phyloP scores from a whole-genome alignment of 2,329 filamentous ascomycete species.

The Beauveria caledonica region DNA sequence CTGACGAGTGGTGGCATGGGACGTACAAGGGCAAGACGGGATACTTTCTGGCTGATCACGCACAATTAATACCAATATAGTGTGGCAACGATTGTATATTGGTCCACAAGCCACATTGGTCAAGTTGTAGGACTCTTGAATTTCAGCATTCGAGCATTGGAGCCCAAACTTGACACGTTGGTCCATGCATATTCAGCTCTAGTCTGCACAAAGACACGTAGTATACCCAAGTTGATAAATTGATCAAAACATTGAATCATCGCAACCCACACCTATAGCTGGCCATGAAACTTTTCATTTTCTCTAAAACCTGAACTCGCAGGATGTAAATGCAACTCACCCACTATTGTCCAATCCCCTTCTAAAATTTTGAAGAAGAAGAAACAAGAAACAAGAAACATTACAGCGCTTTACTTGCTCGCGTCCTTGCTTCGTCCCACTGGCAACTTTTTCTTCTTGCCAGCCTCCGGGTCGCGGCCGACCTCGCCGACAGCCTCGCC shows the following conservation, averaged over 20 bases:
- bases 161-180: background rate
- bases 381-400: too few relatives aligned
- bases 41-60: background rate
- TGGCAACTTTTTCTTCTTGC: constrained; percentile 68
- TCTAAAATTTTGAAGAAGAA: background rate
- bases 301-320: background rate
- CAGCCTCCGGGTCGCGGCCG: constrained; percentile 39
- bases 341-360: background rate
- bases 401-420: constrained; percentile 24
- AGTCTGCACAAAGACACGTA: background rate
- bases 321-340: background rate
- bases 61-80: background rate
- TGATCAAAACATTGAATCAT: constrained; percentile 9
- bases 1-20: constrained; percentile 3
- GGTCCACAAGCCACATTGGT: background rate
- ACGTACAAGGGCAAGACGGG: constrained; percentile 4
- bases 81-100: background rate
- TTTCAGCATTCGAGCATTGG: background rate
- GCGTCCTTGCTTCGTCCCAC: constrained; percentile 69
- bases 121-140: background rate
- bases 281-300: background rate
- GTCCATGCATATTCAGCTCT: background rate
- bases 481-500: constrained; percentile 62
- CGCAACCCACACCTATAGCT: background rate
- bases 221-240: background rate